Evolutionary conservation across 805 yeast genomes (phyloP).

Genomic region (Wickerhamiella shivajii): DNA sequence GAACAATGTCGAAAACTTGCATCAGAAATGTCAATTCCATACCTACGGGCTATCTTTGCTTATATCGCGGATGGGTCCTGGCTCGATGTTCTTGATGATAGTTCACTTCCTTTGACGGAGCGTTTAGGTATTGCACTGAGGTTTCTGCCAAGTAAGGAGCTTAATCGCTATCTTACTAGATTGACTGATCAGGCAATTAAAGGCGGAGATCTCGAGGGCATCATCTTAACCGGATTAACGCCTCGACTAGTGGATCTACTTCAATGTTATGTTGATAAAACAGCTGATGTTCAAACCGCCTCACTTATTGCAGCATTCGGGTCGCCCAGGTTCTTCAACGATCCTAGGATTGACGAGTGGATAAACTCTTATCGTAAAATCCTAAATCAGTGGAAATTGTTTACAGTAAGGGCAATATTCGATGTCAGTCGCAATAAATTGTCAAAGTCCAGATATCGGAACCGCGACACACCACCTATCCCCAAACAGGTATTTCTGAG

Average conservation of each 20-base stretch:
- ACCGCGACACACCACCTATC: constrained; percentile 32
- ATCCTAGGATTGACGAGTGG: constrained; percentile 67
- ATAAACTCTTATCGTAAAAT: constrained; percentile 47
- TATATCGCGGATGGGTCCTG: constrained; percentile 88
- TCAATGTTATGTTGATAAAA: constrained; percentile 76
- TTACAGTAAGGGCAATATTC: constrained; percentile 65
- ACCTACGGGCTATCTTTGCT: constrained; percentile 81
- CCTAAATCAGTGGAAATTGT: constrained; percentile 68
- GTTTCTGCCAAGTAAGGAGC: constrained; percentile 61
- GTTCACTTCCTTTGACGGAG: constrained; percentile 75
- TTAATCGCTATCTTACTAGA: constrained; percentile 54
- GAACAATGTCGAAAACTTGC: constrained; percentile 84
- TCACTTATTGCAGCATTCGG: constrained; percentile 68
- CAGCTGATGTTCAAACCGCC: constrained; percentile 86
- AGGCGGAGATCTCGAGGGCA: constrained; percentile 81
- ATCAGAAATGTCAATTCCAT: constrained; percentile 78
- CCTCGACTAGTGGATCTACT: constrained; percentile 66
- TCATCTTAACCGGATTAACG: constrained; percentile 83
- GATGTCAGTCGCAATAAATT: constrained; percentile 65
- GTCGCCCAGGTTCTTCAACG: constrained; percentile 68
- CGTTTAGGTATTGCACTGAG: constrained; percentile 82
- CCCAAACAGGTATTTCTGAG: constrained; percentile 70
- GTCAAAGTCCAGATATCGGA: constrained; percentile 38
- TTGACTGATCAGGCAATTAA: constrained; percentile 56
- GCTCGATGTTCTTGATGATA: constrained; percentile 90